Base-by-base conservation (phyloP, 2,329 filamentous ascomycete species). In the Endothia cerciana region DNA sequence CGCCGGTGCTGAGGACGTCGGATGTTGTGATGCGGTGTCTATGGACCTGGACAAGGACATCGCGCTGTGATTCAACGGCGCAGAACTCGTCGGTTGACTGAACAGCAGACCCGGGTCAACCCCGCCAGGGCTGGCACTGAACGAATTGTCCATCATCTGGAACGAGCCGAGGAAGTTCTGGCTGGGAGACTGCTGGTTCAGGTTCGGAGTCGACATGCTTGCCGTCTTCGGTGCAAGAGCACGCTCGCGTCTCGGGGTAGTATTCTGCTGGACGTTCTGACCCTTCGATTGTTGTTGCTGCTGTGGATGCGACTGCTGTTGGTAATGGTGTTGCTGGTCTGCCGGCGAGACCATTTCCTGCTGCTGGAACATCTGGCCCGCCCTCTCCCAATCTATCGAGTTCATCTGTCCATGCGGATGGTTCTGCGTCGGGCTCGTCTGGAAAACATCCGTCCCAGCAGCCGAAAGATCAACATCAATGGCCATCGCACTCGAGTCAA, bases 101-200 rank as follows among this genome's bases (percentile, higher is more conserved):
- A 87, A 85, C 8, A 89, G 75, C 19, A 89, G 77, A 8, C 85
- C 87, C 1, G 87, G 87, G 70, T 89, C 80, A 6, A 89, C 86
- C n/a, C 80, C 83, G 36, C 74, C 77, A 6, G 81, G 77, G 57
- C 76, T 80, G 45, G 83, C 78, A 30, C 80, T 77, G 70, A 88
- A 88, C 0, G 83, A 78, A 63, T 63, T 81, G 10, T 85, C 83
- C 60, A 82, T 75, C 4, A 77, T 73, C 36, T 79, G 73, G 67
- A 83, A 85, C 6, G 78, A 78, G 25, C 76, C 73, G 4, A 77
- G 74, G 68, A 82, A 73, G 7, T 56, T 60, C 36, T 67, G 65
- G 41, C 56, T 51, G 40, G 64, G 66, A 22, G 64, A 58, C 3
- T 43, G n/a, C 25, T 41, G 76, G 72, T 47, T 75, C 73, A 30